Base-by-base conservation (phyloP, 1,139 yeast genomes). In the Sugiyamaella castrensis region DNA sequence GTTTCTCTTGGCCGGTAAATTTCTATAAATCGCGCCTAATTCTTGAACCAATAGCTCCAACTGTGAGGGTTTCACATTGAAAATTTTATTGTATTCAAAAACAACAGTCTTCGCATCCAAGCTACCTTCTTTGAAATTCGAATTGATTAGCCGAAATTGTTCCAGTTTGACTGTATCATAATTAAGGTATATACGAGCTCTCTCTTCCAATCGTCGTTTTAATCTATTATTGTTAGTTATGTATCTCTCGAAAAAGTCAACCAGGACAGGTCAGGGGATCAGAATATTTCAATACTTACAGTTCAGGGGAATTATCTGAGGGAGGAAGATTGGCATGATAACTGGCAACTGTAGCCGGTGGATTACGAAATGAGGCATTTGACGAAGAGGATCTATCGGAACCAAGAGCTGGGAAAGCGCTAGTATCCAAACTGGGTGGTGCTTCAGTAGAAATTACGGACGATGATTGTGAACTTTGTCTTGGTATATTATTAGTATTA, bases 131-230 rank as follows among this genome's bases (percentile, higher is more conserved):
- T 73, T 72, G 63, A 71, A 87, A 11, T 71, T 65, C 19, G 69
- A 68, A 61, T 84, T 86, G 16, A 79, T 54, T 1, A 69, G 67
- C 29, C 68, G 64, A 62, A 88, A 88, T 47, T 70, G 64, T 10
- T 72, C 68, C 56, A 81, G 73, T 32, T 72, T 71, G 9, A 67
- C 65, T 6, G 68, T 67, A 34, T 82, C 76, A 56, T 84, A 80
- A 47, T 78, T 75, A 50, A 87, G 70, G 41, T 59, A 56, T 37
- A 58, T 58, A 8, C 83, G 82, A 0, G 96, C 96, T 60, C 96
- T 75, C 64, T 88, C 96, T 56, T 86, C 94, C 37, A 89, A 73
- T 55, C 96, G 74, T 63, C 75, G 71, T 57, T 72, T 76, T 56
- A 82, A 84, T 19, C 24, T 19, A 19, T 19, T 19, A 19, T 19